phyloP scores from a whole-genome alignment of 1,284 basidiomycete species.

The Phellopilus nigrolimitatus region DNA sequence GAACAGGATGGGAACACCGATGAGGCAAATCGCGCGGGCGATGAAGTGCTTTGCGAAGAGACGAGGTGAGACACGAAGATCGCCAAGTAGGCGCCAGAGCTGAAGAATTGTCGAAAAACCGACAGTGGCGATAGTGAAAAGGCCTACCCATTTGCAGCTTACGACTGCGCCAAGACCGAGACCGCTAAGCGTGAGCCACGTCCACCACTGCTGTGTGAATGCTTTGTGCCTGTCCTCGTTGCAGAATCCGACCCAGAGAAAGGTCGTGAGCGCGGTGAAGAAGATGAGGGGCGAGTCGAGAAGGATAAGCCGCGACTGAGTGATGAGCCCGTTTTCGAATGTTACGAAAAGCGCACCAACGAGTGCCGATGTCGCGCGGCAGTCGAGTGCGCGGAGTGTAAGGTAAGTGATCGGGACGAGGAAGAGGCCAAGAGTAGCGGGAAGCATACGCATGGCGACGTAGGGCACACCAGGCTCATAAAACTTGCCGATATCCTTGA shows the following conservation, averaged over 20 bases:
- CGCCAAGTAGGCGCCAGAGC: constrained; percentile 89
- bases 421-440: constrained; percentile 84
- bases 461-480: constrained; percentile 85
- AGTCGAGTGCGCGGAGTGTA: constrained; percentile 88
- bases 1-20: constrained; percentile 78
- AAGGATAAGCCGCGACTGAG: constrained; percentile 94
- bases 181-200: constrained; percentile 86
- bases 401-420: constrained; percentile 91
- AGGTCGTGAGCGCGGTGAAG: constrained; percentile 89
- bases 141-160: constrained; percentile 97
- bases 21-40: constrained; percentile 86
- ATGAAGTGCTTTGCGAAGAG: constrained; percentile 82
- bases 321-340: constrained; percentile 95
- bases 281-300: constrained; percentile 97
- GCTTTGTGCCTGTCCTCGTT: constrained; percentile 83
- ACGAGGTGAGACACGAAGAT: constrained; percentile 75
- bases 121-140: constrained; percentile 97
- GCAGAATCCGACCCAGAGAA: constrained; percentile 87
- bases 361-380: constrained; percentile 85
- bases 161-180: constrained; percentile 89
- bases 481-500: constrained; percentile 94
- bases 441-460: constrained; percentile 92
- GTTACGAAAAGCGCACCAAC: constrained; percentile 88
- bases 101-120: constrained; percentile 84
- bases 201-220: constrained; percentile 90